Evolutionary conservation across 73 alveolate genomes (phyloP), one percentile per base, ranked within the genome.

Genomic region (Tetrahymena borealis): DNA sequence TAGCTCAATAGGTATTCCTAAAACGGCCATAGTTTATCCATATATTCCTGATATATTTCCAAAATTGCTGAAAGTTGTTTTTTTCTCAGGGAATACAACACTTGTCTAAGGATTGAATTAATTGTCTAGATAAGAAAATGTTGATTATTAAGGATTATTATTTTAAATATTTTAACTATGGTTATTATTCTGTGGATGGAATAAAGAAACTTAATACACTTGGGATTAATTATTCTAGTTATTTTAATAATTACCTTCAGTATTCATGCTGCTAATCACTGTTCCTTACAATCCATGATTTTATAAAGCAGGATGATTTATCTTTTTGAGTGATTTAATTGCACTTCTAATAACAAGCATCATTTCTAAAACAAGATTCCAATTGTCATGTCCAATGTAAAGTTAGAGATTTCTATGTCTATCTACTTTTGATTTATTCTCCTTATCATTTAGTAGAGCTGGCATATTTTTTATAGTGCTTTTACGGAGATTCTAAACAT

Each of bases 331-430:
- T 28, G 85, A 60, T 39, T 97, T 96, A 32, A 97, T 95, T 32
- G 99, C 98, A 79, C 95, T 94, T 94, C 97, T 96, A 33, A 97
- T 97, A 13, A 98, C 99, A n/a, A 97, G 95, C 99, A 97, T 97
- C 90, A 97, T 96, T 78, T 97, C 96, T 90, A 97, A 91, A 36
- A 97, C 97, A 35, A 97, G 77, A 91, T 97, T 96, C 94, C 98
- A 97, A 91, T 97, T 96, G 31, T 95, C 96, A 91, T 97, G 98
- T 38, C 97, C 97, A 94, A 94, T 92, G 40, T 92, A 90, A 3
- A 60, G 85, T 35, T 60, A 16, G 4, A 60, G 37, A n/a, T 60
- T 60, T 60, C 85, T 60, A 24, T 11, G n/a, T 60, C 10, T 60
- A 6, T 60, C 35, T 60, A 5, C 4, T 5, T 60, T 60, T 60